Evolutionary conservation across 177 flowering plant genomes (phyloP), one percentile per base, ranked within the genome.

Genomic region (Vitis hybrid): DNA sequence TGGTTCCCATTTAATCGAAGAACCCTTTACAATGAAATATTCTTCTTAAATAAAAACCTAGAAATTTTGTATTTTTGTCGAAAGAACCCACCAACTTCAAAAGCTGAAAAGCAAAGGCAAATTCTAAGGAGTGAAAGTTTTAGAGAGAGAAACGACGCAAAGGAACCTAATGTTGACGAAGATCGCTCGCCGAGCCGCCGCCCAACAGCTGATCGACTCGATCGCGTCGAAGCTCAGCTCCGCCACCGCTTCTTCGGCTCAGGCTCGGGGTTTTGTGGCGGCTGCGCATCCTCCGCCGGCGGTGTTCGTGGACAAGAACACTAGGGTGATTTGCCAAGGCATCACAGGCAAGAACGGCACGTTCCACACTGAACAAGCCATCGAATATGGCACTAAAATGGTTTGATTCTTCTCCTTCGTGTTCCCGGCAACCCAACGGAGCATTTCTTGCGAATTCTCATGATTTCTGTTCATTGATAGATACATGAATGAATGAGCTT

Each of bases 321-420:
- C 97, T 13, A 84, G 99, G 63, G 92, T 94, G 75, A 91, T 94
- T 15, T 93, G 99, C 77, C 99, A 94, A 71, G 99, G 98, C 2
- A 94, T 94, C 81, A 94, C 99, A 10, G 99, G 99, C 5, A 93
- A 94, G 68, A 94, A 88, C 50, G 99, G 99, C 20, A 91, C 95
- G 11, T 94, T 94, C 65, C 99, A 94, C 87, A 90, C 99, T 52
- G 99, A 93, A 63, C 99, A 94, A 74, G 99, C 99, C 77, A 94
- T 94, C 73, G 99, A 94, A 61, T 94, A 94, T 61, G 99, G 99
- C 68, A 94, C 99, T 68, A 93, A 93, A 62, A 94, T 94, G 98
- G 82, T 79, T 39, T 39, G 45, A 39, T 39, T 39, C 45, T 39
- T 5, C 8, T 39, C 45, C 45, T 39, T 39, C 45, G 45, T 39